Evolutionary conservation across 192 early-diverging fungal genomes (phyloP).

Genomic region (Piromyces sp.): DNA sequence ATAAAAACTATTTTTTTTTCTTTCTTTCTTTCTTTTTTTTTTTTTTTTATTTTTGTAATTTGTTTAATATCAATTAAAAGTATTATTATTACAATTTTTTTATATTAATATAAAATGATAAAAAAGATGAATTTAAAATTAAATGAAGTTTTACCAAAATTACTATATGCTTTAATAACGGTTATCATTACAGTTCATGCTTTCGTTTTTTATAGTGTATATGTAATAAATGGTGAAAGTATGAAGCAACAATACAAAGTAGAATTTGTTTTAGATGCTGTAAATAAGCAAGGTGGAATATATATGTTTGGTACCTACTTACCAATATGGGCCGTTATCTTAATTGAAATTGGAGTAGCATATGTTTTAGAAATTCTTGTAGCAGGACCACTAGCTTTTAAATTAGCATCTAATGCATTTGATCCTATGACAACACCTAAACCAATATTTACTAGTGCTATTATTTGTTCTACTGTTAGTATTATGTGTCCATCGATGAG

Average conservation of each 20-base stretch:
- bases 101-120: too few species aligned
- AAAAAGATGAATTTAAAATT: too few species aligned
- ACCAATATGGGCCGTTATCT: neutral
- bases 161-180: too few species aligned
- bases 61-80: too few species aligned
- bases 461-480: neutral
- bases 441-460: neutral
- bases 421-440: neutral
- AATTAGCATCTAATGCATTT: neutral
- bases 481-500: neutral
- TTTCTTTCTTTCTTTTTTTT: too few species aligned
- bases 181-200: neutral
- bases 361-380: neutral
- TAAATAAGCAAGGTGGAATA: neutral
- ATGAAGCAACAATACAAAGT: neutral
- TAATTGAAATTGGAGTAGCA: neutral
- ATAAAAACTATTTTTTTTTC: too few species aligned
- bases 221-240: neutral
- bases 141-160: too few species aligned
- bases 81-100: too few species aligned
- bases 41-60: too few species aligned
- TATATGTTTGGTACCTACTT: neutral
- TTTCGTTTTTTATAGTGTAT: neutral
- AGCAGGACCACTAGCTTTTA: neutral
- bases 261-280: neutral